Base-by-base conservation (phyloP, 1,284 basidiomycete genomes). In the Irpex sp. region DNA sequence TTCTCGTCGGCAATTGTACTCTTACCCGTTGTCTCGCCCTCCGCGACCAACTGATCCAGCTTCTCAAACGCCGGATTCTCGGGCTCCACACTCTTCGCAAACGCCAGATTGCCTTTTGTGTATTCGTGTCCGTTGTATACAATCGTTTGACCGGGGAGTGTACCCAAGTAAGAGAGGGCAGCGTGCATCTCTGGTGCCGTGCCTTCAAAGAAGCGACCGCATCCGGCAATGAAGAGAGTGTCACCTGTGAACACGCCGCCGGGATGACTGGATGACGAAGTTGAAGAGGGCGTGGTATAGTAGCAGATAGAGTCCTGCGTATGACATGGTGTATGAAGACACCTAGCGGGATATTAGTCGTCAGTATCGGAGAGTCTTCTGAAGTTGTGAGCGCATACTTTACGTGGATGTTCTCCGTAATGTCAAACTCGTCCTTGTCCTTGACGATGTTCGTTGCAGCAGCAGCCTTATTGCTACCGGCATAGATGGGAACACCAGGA, bases 171-270 rank as follows among this genome's bases (percentile, higher is more conserved):
- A 39, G 85, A 84, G 50, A 97, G 83, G 4, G 94, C 86, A 5
- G 81, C 75, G 70, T 90, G 81, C 97, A 99, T 99, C 76, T 98
- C 89, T 8, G 82, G 77, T 0, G 90, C 89, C 3, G 85, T 89
- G 49, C 96, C 96, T 76, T 98, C 96, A 71, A 98, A 98, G 83
- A 98, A 98, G 5, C 95, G 87, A n/a, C 97, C 97, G 72, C 93
- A 97, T 5, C 96, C 96, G 3, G 85, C 94, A 66, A 94, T 85
- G 80, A 99, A 98, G 58, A 99, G 87, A 0, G 97, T 98, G 74
- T 99, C 97, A 13, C 95, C 95, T 0, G 97, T 98, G 76, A 99
- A 97, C 21, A 98, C 94, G 13, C 82, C 92, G 50, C 88, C 86
- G 0, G 87, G 84, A 67, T 86, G 86, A 15, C 4, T 55, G 53